phyloP scores from a whole-genome alignment of 2,329 filamentous ascomycete species.

The Phyllosticta capitalensis region DNA sequence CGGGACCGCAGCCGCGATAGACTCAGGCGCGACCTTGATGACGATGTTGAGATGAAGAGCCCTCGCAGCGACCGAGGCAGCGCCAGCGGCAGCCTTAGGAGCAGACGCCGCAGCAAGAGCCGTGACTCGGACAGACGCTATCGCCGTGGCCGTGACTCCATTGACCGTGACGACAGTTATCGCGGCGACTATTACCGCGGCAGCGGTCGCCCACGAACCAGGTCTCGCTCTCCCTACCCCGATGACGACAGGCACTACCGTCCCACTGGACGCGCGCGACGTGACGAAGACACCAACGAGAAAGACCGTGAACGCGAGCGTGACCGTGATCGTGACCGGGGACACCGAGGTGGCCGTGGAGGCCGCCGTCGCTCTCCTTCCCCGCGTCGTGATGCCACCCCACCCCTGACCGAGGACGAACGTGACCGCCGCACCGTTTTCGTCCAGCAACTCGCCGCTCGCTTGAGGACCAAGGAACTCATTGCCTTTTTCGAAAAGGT shows the following conservation, averaged over 20 bases:
- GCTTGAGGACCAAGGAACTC: conserved; percentile 82
- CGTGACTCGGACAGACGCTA: conserved; percentile 17
- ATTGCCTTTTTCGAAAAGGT: conserved; percentile 94
- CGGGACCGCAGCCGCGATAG: conserved; percentile 16
- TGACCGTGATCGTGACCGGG: conserved; percentile 49
- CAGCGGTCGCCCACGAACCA: conserved; percentile 22
- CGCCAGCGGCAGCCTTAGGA: conserved; percentile 28
- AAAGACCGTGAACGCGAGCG: conserved; percentile 48
- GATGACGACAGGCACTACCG: conserved; percentile 30
- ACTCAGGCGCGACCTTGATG: conserved; percentile 22
- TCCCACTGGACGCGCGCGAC: conserved; percentile 27
- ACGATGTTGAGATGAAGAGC: conserved; percentile 26
- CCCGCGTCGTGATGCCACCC: conserved; percentile 36
- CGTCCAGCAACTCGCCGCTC: conserved; percentile 93
- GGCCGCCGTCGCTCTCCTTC: conserved; percentile 39
- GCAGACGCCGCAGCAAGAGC: conserved; percentile 18
- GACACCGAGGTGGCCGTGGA: conserved; percentile 37
- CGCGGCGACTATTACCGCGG: conserved; percentile 32
- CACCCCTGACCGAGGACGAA: conserved; percentile 78
- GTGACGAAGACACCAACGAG: conserved; percentile 43
- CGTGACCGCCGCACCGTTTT: conserved; percentile 95
- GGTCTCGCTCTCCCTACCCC: conserved; percentile 26
- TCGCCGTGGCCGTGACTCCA: conserved; percentile 17
- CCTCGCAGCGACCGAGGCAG: conserved; percentile 21
- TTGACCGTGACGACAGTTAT: conserved; percentile 12